These are phyloP conservation scores for Fusarium domesticum DNA, from an alignment of 2,329 filamentous ascomycete genomes.

Conservation along the genomic window DNA sequence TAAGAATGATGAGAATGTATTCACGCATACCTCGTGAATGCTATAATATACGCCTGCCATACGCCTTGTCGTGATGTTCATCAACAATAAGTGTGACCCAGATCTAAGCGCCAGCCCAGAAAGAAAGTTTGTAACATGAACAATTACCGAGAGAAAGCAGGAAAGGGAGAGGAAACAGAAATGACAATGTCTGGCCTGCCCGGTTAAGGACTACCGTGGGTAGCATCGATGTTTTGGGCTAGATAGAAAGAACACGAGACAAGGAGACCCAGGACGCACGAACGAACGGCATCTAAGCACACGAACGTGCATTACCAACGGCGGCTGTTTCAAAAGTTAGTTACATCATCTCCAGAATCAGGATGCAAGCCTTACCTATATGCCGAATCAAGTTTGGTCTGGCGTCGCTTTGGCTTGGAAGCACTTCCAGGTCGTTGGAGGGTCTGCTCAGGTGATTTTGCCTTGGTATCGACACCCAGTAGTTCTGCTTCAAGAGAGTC, in stretches of 20 bases:
- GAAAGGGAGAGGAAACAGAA: constrained; percentile 4
- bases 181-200: constrained; percentile 21
- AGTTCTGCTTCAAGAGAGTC: constrained; percentile 41
- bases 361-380: constrained; percentile 33
- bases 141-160: constrained; percentile 1
- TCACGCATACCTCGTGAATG: constrained; percentile 36
- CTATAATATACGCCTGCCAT: constrained; percentile 31
- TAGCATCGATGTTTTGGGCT: constrained; percentile 9
- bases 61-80: constrained; percentile 30
- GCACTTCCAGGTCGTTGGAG: constrained; percentile 20
- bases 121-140: constrained; percentile 9
- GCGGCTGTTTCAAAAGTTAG: constrained; percentile 29
- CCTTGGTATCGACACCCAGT: constrained; percentile 34
- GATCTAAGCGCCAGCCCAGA: constrained; percentile 23
- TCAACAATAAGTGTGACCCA: constrained; percentile 21
- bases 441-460: constrained; percentile 28
- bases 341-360: background rate
- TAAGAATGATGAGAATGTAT: constrained; percentile 26
- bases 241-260: constrained; percentile 13
- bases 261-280: constrained; percentile 3
- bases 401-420: constrained; percentile 32
- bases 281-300: background rate
- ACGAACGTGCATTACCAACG: constrained; percentile 32
- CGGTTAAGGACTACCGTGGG: constrained; percentile 9
- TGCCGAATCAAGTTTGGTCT: constrained; percentile 37